A percentile compares a stretch with the other conserved stretches of the same genome.
Conservation (phyloP, 2,329 filamentous ascomycete genomes). For the Amauroascus niger region DNA sequence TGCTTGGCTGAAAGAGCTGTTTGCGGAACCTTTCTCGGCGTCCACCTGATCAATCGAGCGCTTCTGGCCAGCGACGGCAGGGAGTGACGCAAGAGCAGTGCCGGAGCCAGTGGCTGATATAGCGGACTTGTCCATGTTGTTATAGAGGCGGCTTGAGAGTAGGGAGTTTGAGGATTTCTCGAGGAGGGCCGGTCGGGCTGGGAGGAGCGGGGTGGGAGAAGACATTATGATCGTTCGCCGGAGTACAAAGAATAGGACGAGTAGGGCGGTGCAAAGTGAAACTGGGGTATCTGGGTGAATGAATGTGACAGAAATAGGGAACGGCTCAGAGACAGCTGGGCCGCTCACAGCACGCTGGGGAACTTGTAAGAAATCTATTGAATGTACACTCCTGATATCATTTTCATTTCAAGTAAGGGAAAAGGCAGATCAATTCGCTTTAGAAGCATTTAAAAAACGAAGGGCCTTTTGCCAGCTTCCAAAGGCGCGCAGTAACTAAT, state of each 20-base stretch:
- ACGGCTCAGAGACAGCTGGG: neutral
- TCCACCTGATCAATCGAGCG: constrained; percentile 34
- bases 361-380: neutral
- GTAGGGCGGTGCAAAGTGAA: neutral
- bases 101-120: neutral
- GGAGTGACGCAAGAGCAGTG: constrained; percentile 20
- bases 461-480: too few species aligned
- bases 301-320: neutral
- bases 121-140: neutral
- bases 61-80: constrained; percentile 33
- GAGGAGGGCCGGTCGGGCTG: constrained; percentile 33
- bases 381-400: neutral
- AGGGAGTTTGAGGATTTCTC: constrained; percentile 36
- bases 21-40: constrained; percentile 17
- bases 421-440: neutral
- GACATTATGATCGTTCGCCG: constrained; percentile 7
- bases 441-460: too few species aligned
- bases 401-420: neutral
- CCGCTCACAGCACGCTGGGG: neutral
- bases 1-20: constrained; percentile 18
- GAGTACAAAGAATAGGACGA: neutral
- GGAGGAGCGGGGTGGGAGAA: constrained; percentile 27
- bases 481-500: too few species aligned
- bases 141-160: constrained; percentile 19
- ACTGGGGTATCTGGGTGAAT: constrained; percentile 2